A percentile compares a stretch with the other conserved stretches of the same genome.
phyloP scores from a whole-genome alignment of 495 filamentous ascomycete species.

The Hypoxylon intermedium region DNA sequence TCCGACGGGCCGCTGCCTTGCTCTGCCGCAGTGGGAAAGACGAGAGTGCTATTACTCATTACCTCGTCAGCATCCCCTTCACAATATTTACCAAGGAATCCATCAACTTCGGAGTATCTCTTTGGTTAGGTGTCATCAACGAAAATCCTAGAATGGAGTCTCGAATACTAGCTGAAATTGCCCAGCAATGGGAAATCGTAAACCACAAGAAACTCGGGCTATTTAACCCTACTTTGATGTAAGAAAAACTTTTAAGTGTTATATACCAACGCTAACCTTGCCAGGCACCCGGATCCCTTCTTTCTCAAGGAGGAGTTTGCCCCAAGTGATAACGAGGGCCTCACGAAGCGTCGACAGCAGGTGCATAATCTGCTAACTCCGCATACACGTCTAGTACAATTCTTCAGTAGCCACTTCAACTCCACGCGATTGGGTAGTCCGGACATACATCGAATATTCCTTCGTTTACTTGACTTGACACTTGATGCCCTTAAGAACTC shows the following conservation, averaged over 20 bases:
- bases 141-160: slow-evolving; percentile 90
- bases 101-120: slow-evolving; percentile 91
- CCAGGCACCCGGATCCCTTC: slow-evolving; percentile 83
- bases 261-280: slow-evolving; percentile 32
- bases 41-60: slow-evolving; percentile 77
- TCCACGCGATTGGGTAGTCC: slow-evolving; percentile 81
- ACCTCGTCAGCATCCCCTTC: slow-evolving; percentile 91
- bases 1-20: slow-evolving; percentile 82
- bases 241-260: slow-evolving; percentile 30
- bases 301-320: slow-evolving; percentile 90
- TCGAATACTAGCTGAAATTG: slow-evolving; percentile 80
- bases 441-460: slow-evolving; percentile 79
- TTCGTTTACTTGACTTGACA: slow-evolving; percentile 77
- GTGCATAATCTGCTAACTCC: slow-evolving; percentile 83
- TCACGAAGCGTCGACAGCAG: slow-evolving; percentile 74
- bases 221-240: slow-evolving; percentile 77
- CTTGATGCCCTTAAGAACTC: slow-evolving; percentile 73
- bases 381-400: slow-evolving; percentile 84
- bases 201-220: slow-evolving; percentile 77
- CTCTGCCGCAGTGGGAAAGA: slow-evolving; percentile 77
- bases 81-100: slow-evolving; percentile 90
- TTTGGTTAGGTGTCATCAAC: slow-evolving; percentile 96
- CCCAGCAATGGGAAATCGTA: slow-evolving; percentile 83
- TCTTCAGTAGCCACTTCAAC: slow-evolving; percentile 92
- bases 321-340: slow-evolving; percentile 80